Conservation (phyloP, 75 land plant species). For the Adiantum capillusveneris region DNA sequence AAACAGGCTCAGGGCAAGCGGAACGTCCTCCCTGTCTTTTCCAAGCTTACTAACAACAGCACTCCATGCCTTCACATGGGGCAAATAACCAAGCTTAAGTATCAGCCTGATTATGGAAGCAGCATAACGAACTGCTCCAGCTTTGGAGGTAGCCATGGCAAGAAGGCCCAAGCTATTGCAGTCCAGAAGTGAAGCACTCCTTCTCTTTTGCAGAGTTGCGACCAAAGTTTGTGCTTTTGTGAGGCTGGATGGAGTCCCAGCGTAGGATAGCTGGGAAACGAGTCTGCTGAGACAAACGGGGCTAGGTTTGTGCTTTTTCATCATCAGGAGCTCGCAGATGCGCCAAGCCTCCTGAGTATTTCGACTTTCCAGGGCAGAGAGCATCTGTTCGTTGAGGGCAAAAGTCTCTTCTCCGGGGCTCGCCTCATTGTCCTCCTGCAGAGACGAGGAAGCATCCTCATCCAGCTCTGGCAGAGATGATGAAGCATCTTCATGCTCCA, state of each 20-base stretch:
- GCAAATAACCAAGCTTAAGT: constrained; percentile 52
- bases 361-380: constrained; percentile 27
- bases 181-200: constrained; percentile 52
- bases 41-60: constrained; percentile 71
- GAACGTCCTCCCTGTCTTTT: constrained; percentile 29
- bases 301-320: constrained; percentile 34
- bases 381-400: constrained; percentile 8
- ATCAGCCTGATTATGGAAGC: constrained; percentile 49
- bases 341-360: constrained; percentile 80
- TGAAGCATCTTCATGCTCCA: no score
- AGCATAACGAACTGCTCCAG: constrained; percentile 55
- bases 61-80: constrained; percentile 97
- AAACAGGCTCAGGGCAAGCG: constrained; percentile 27
- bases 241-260: constrained; percentile 36
- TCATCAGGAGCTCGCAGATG: constrained; percentile 14
- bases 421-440: no score
- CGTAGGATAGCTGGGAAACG: constrained; percentile 75
- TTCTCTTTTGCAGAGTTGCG: constrained; percentile 39
- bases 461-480: no score
- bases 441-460: no score
- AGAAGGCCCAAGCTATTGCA: constrained; percentile 78
- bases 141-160: constrained; percentile 60
- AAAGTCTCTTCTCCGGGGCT: no score
- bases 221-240: constrained; percentile 63
- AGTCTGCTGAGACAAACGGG: constrained; percentile 69